Evolutionary conservation across 768 basidiomycete genomes (phyloP).

Genomic region (Tubosaeta sp.): DNA sequence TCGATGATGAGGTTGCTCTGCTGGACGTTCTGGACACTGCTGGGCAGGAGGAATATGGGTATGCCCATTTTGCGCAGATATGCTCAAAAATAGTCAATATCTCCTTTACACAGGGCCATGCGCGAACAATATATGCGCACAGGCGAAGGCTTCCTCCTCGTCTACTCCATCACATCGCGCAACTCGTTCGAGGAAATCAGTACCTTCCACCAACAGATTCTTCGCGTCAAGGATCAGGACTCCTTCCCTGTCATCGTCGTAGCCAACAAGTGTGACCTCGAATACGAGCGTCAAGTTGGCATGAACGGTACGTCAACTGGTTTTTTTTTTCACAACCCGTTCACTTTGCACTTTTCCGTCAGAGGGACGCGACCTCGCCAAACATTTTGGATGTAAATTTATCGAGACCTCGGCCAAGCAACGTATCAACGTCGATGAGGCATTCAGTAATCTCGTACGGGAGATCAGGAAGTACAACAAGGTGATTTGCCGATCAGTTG

Average conservation of each 20-base stretch:
- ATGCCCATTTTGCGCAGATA: slow-evolving; percentile 28
- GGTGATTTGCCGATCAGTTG: slow-evolving; percentile 38
- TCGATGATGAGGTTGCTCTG: slow-evolving; percentile 98
- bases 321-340: not conserved
- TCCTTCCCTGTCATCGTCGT: slow-evolving; percentile 94
- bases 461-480: slow-evolving; percentile 94
- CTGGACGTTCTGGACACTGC: slow-evolving; percentile 97
- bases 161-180: slow-evolving; percentile 97
- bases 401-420: slow-evolving; percentile 97
- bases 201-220: slow-evolving; percentile 93
- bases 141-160: slow-evolving; percentile 95
- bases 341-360: slow-evolving; percentile 7
- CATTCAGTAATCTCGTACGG: slow-evolving; percentile 88
- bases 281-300: slow-evolving; percentile 94
- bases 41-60: slow-evolving; percentile 98
- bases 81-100: slow-evolving; percentile 2
- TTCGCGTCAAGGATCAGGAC: slow-evolving; percentile 95
- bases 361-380: slow-evolving; percentile 98
- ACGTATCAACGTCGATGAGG: slow-evolving; percentile 95
- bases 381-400: slow-evolving; percentile 91
- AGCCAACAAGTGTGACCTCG: slow-evolving; percentile 97
- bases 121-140: slow-evolving; percentile 99
- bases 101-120: slow-evolving; percentile 68
- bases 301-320: slow-evolving; percentile 66
- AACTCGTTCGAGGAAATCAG: slow-evolving; percentile 97